Base-by-base conservation (phyloP, 345 rosid species). In the Eucalyptus viminalis region DNA sequence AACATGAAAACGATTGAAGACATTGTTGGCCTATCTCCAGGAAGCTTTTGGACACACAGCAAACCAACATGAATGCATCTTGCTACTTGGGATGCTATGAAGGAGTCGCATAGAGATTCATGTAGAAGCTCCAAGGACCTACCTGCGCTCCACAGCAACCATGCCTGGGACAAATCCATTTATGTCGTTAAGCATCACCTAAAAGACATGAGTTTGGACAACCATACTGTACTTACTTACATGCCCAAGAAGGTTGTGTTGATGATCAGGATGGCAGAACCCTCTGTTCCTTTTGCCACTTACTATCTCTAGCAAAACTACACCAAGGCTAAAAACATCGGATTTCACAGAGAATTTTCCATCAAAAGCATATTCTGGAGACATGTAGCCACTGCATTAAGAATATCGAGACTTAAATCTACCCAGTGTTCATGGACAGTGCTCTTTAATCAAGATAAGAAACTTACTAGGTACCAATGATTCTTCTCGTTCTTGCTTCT, bases 51-150 rank as follows among this genome's bases (percentile, higher is more conserved):
- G 21, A 90, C 91, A 19, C 91, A 91, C 19, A 90, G 80, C 5
- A 91, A 80, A 11, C 89, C 91, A 50, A 92, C 65, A 54, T 92
- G 89, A 37, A 92, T 51, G 45, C 88, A 88, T 81, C 92, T 89
- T 54, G n/a, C 3, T 22, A 56, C 43, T 25, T 19, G 44, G 14
- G 37, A 10, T 17, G 27, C 16, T 7, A 9, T 27, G 7, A 87
- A 12, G 34, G 47, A 86, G 31, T 62, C 88, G 25, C 65, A 53
- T 29, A 87, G 9, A 34, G 53, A 19, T 76, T 80, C 86, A 89
- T 90, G 91, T 31, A 90, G 62, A 86, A 90, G 34, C 7, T 89
- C 76, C 47, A 34, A 6, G 69, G 37, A 80, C n/a, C 27, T 88
- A n/a, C 89, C 49, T 45, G 86, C 67, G 24, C 14, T 80, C 92